Conservation (phyloP, 441 rosid species). For the Arabidopsis hybrid region DNA sequence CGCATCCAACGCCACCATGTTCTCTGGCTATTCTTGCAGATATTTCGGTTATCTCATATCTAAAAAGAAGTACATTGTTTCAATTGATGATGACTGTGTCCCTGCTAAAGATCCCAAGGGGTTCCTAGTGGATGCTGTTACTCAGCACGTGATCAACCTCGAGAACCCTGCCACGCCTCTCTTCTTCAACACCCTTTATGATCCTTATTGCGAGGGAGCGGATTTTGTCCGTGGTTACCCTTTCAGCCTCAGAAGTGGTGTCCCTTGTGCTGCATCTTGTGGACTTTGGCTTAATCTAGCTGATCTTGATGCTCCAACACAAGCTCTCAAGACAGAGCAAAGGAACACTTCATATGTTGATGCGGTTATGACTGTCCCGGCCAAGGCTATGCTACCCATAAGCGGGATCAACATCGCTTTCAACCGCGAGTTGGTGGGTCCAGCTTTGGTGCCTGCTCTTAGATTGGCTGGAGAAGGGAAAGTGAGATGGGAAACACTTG, state of each 20-base stretch:
- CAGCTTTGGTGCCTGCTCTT: conserved; percentile 81
- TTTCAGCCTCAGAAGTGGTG: conserved; percentile 89
- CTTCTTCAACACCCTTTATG: conserved; percentile 94
- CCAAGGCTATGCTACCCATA: conserved; percentile 65
- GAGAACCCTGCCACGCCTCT: conserved; percentile 86
- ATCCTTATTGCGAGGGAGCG: conserved; percentile 80
- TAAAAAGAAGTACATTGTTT: conserved; percentile 76
- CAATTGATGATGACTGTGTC: conserved; percentile 85
- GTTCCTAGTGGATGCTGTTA: conserved; percentile 71
- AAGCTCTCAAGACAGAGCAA: conserved; percentile 81
- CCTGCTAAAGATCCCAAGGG: conserved; percentile 84
- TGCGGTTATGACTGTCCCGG: conserved; percentile 87
- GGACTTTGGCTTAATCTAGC: conserved; percentile 97
- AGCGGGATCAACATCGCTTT: conserved; percentile 95
- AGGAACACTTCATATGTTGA: conserved; percentile 83
- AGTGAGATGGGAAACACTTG: conserved; percentile 95
- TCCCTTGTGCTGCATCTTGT: conserved; percentile 81
- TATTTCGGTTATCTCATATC: conserved; percentile 91
- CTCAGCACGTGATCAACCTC: conserved; percentile 79
- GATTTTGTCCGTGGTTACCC: conserved; percentile 99
- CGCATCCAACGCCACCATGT: conserved; percentile 57
- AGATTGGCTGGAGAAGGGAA: conserved; percentile 85
- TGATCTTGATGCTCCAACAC: conserved; percentile 96
- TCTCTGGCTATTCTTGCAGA: conserved; percentile 91
- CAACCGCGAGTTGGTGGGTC: conserved; percentile 77